Evolutionary conservation across 2,329 filamentous ascomycete species (phyloP).

Genomic region (Ascochyta fabae): DNA sequence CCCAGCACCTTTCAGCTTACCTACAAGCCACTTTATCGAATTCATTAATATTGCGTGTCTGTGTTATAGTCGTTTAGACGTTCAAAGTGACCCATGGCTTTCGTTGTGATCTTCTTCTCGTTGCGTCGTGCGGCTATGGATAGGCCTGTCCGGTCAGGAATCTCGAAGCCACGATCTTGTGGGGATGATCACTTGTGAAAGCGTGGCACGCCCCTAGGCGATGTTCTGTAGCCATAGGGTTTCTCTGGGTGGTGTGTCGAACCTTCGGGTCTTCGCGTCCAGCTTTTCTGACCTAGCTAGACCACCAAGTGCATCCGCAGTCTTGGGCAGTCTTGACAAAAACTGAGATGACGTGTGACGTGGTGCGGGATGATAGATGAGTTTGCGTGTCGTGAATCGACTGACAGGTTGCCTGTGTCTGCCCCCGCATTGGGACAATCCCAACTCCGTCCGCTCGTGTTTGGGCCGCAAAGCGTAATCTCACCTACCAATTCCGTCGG

Average conservation of each 20-base stretch:
- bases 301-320: neutral
- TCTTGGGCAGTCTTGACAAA: neutral
- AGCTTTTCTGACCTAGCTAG: neutral
- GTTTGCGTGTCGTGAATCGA: neutral
- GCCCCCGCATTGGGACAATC: slow-evolving; percentile 11
- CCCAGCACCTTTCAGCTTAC: neutral
- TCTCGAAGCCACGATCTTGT: neutral
- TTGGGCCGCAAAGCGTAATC: neutral
- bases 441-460: slow-evolving; percentile 2
- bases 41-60: too few relatives aligned
- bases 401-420: slow-evolving; percentile 1
- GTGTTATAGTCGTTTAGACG: neutral
- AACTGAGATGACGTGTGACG: neutral
- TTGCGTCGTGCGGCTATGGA: too few relatives aligned
- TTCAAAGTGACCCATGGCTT: neutral
- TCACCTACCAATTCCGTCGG: neutral
- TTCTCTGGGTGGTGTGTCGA: neutral
- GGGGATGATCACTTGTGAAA: neutral
- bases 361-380: neutral
- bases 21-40: neutral
- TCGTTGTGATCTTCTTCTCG: neutral
- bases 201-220: neutral
- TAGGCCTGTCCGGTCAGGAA: neutral
- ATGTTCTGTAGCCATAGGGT: neutral
- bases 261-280: neutral